Evolutionary conservation across 2,329 filamentous ascomycete species (phyloP).

Genomic region (Arachnomyces sp.): DNA sequence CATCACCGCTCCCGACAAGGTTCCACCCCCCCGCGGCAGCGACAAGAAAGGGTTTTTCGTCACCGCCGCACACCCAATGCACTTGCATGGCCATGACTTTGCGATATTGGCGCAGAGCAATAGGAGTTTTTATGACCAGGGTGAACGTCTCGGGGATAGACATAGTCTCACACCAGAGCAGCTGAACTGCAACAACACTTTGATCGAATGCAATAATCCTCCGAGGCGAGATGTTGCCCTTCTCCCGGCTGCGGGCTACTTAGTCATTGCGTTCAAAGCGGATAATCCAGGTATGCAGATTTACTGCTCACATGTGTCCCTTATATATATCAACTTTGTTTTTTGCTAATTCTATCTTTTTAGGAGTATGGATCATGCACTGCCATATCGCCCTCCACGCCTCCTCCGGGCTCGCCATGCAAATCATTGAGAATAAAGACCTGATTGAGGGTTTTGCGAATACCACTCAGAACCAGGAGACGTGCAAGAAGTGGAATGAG

Average conservation of each 20-base stretch:
- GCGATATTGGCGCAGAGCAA: constrained; percentile 21
- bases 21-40: constrained; percentile 11
- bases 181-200: too few species aligned
- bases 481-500: constrained; percentile 21
- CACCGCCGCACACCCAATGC: constrained; percentile 26
- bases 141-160: too few species aligned
- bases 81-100: constrained; percentile 25
- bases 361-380: constrained; percentile 46
- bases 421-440: constrained; percentile 43
- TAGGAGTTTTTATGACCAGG: too few species aligned
- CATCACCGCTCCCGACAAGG: constrained; percentile 13
- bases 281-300: constrained; percentile 46
- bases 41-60: too few species aligned
- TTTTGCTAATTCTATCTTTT: background rate
- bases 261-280: constrained; percentile 44
- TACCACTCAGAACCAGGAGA: constrained; percentile 19
- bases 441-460: constrained; percentile 23
- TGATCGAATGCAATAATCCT: constrained; percentile 35
- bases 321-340: too few species aligned
- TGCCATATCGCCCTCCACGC: constrained; percentile 59
- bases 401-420: constrained; percentile 49
- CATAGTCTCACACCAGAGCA: too few species aligned
- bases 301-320: background rate
- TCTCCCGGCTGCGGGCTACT: constrained; percentile 38
- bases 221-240: constrained; percentile 44